Conservation (phyloP, 768 basidiomycete species). For the Rhodotorula paludigena region DNA sequence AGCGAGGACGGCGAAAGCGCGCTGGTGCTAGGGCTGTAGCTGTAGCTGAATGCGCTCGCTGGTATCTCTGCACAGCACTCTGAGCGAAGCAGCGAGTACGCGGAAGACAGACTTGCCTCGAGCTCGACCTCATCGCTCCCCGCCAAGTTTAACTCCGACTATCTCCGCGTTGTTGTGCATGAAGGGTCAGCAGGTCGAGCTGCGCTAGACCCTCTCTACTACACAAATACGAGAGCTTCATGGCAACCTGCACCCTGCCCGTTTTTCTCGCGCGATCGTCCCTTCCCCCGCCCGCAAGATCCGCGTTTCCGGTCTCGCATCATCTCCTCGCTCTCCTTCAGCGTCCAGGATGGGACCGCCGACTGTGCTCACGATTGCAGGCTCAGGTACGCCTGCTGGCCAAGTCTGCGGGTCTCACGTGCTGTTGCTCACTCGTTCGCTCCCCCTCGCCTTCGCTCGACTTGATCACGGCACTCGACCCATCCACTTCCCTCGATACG, state of each 20-base stretch:
- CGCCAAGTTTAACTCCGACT: no score
- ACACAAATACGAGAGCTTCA: no score
- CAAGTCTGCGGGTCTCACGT: neutral
- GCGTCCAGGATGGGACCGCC: neutral
- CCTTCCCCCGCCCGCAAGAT: no score
- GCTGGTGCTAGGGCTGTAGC: neutral
- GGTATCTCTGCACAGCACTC: no score
- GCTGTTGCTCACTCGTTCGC: neutral
- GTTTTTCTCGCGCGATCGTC: no score
- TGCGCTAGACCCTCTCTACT: no score
- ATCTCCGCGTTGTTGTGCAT: no score
- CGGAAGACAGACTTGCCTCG: no score
- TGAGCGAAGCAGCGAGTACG: no score
- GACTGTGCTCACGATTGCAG: constrained; percentile 33
- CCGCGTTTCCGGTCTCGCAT: neutral
- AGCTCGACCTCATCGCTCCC: no score
- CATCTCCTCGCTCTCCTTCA: neutral
- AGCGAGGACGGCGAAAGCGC: neutral
- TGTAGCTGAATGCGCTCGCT: neutral
- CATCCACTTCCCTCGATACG: neutral
- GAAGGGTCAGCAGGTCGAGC: no score
- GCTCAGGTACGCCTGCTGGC: constrained; percentile 11
- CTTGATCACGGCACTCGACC: neutral
- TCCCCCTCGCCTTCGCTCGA: neutral
- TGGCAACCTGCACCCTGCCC: no score